Evolutionary conservation across 163 green algal species (phyloP), one percentile per base, ranked within the genome.

Genomic region (Coccomyxa subellipsoidea): DNA sequence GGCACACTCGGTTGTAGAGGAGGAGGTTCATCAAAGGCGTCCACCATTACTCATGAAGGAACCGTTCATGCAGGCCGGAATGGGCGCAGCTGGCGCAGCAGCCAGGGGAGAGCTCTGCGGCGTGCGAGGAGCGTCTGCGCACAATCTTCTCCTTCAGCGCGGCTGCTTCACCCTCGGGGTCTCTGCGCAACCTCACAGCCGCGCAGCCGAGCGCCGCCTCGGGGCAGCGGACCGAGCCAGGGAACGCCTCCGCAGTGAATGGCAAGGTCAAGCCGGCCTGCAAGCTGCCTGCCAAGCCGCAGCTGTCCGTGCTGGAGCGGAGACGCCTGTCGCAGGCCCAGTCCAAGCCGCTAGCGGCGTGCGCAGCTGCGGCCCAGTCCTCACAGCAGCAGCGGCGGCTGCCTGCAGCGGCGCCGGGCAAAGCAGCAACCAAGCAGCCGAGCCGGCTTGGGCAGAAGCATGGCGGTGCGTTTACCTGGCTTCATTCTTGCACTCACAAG

Each of bases 51-150:
- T n/a, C n/a, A n/a, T n/a, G n/a, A n/a, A n/a, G n/a, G n/a, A n/a
- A n/a, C n/a, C n/a, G n/a, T n/a, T n/a, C n/a, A n/a, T 15, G 70
- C 70, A 77, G 70, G 70, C 70, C 70, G 31, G 70, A 77, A 39
- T 77, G 70, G 70, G 70, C 70, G 5, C 70, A 10, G 32, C 70
- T 77, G 31, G 70, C 70, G 1, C 70, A 40, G 25, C 70, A 77
- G 70, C 70, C 70, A 15, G 70, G 70, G 9, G 70, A 77, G 70
- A 40, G 32, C 12, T 8, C 7, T 1, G 32, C 32, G 1, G 70
- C 3, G 32, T 40, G 34, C 21, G 32, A 31, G 31, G 70, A 38
- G 32, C 70, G 70, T 7, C 70, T 77, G 70, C 70, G 70, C 70
- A 18, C 3, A 23, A n/a, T 73, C 18, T 73, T 73, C 66, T n/a